phyloP scores from a whole-genome alignment of 2,329 filamentous ascomycete species.

The Aspergillus sp. region DNA sequence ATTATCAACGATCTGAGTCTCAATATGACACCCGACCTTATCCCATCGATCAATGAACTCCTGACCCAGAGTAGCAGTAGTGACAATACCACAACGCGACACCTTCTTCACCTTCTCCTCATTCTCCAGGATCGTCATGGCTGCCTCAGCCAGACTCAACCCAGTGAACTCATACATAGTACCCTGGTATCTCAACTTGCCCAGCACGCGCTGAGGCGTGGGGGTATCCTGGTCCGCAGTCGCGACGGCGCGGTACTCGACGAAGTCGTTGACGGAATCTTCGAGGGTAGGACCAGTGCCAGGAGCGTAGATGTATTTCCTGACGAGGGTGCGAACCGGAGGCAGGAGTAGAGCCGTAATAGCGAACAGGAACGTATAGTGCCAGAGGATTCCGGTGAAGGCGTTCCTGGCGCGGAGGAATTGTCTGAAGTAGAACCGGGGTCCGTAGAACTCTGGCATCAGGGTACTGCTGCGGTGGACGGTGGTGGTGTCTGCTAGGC shows the following conservation, averaged over 20 bases:
- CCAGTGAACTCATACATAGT: slow-evolving; percentile 49
- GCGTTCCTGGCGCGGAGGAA: slow-evolving; percentile 56
- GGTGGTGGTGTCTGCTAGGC: slow-evolving; percentile 56
- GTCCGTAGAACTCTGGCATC: slow-evolving; percentile 59
- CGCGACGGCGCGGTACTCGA: slow-evolving; percentile 50
- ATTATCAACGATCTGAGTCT: slow-evolving; percentile 40
- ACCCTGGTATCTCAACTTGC: slow-evolving; percentile 45
- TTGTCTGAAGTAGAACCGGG: slow-evolving; percentile 59
- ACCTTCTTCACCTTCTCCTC: slow-evolving; percentile 45
- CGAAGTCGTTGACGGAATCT: slow-evolving; percentile 38
- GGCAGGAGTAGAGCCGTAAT: slow-evolving; percentile 53
- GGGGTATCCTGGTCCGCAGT: slow-evolving; percentile 42
- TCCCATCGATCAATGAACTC: slow-evolving; percentile 49
- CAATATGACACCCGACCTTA: slow-evolving; percentile 45
- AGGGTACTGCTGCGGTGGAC: slow-evolving; percentile 63
- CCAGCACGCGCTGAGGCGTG: slow-evolving; percentile 43
- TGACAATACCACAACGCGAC: slow-evolving; percentile 51
- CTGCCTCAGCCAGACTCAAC: slow-evolving; percentile 47
- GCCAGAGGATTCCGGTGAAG: slow-evolving; percentile 52
- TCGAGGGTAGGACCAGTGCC: slow-evolving; percentile 54
- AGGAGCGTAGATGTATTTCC: slow-evolving; percentile 52
- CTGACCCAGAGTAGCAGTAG: slow-evolving; percentile 51
- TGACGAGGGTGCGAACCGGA: slow-evolving; percentile 55
- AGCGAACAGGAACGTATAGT: slow-evolving; percentile 50
- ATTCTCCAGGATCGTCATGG: slow-evolving; percentile 47